phyloP scores from a whole-genome alignment of 345 rosid genomes.

The Eucalyptus brandiana region DNA sequence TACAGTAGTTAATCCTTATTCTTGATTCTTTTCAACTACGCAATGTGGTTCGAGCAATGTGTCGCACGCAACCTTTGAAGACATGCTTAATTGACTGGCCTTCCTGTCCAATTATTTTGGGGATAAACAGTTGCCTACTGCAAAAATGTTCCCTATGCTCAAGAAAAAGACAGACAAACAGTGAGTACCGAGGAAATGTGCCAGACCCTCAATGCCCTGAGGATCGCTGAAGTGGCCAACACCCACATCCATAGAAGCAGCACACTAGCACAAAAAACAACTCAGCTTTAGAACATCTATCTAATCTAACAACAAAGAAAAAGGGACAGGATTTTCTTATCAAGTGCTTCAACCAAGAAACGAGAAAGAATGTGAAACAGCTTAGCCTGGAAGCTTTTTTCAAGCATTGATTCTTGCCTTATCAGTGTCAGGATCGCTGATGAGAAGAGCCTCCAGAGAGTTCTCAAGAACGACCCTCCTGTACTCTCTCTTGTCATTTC shows the following conservation, averaged over 20 bases:
- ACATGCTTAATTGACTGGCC: neutral
- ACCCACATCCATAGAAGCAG: conserved; percentile 81
- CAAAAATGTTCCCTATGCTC: neutral
- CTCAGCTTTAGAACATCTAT: neutral
- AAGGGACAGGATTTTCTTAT: neutral
- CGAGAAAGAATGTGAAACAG: neutral
- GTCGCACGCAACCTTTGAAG: neutral
- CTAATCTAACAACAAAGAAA: neutral
- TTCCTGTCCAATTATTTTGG: neutral
- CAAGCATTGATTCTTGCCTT: conserved; percentile 27
- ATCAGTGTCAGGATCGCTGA: conserved; percentile 85
- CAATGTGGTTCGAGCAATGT: neutral
- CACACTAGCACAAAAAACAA: conserved; percentile 37
- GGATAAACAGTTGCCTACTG: neutral
- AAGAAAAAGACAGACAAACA: neutral
- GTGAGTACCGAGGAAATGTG: conserved; percentile 75
- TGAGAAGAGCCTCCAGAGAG: conserved; percentile 63
- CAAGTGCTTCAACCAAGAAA: neutral
- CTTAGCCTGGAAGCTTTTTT: neutral
- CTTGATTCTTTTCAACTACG: neutral
- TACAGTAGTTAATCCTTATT: neutral
- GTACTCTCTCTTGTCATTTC: conserved; percentile 63
- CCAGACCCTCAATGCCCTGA: conserved; percentile 74
- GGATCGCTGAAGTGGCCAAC: conserved; percentile 83
- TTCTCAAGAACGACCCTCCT: conserved; percentile 53